Conservation (phyloP, 257 asterid species). For the Solanum chilense region DNA sequence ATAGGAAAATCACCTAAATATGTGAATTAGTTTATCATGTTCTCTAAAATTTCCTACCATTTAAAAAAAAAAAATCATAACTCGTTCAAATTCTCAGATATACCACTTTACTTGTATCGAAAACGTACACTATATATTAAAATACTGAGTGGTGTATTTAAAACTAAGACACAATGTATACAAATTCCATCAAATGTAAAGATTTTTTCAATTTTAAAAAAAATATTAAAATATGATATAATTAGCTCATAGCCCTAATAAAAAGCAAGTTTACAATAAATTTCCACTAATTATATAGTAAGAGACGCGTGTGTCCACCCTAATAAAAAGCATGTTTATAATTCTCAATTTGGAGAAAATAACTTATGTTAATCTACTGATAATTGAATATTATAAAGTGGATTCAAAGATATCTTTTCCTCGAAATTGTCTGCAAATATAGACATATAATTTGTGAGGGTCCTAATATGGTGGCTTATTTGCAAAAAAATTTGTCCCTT, state of each 20-base stretch:
- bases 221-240: too few relatives aligned
- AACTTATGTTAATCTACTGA: not conserved
- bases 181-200: too few relatives aligned
- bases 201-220: too few relatives aligned
- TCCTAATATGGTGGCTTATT: not conserved
- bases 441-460: not conserved
- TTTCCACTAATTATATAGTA: not conserved
- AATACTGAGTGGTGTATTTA: accelerated
- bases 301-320: not conserved
- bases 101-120: not conserved
- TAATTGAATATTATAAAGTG: not conserved
- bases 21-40: too few relatives aligned
- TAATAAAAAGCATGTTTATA: not conserved
- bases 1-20: not conserved
- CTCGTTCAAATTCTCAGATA: not conserved
- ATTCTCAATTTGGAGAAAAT: not conserved
- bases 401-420: not conserved
- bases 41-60: too few relatives aligned
- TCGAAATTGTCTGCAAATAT: not conserved
- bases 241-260: too few relatives aligned
- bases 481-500: not conserved
- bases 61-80: too few relatives aligned
- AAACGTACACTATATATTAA: too few relatives aligned
- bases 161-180: not conserved
- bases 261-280: too few relatives aligned